Evolutionary conservation across 495 filamentous ascomycete genomes (phyloP).

Genomic region (Polyplosphaeria fusca): DNA sequence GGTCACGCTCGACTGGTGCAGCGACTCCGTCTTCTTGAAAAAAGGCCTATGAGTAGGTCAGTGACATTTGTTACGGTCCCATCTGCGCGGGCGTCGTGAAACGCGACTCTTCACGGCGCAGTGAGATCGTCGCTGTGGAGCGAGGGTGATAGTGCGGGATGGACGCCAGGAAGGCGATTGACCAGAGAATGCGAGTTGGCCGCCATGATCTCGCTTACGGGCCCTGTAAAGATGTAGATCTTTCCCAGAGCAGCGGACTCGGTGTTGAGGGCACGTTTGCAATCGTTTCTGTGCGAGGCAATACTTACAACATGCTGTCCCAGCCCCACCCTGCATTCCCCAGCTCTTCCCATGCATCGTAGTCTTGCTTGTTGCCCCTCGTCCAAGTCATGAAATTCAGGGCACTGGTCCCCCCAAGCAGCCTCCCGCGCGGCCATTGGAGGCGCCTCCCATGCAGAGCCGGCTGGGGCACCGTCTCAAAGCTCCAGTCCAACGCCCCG

Average conservation of each 20-base stretch:
- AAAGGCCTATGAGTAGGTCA: conserved; percentile 39
- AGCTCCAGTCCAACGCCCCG: conserved; percentile 48
- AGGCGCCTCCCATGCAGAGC: conserved; percentile 41
- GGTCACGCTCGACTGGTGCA: conserved; percentile 42
- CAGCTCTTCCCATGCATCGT: conserved; percentile 57
- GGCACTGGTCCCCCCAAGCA: conserved; percentile 47
- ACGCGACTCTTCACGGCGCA: too few relatives aligned
- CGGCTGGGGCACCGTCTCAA: conserved; percentile 43
- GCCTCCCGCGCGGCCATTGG: conserved; percentile 42
- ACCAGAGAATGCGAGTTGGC: too few relatives aligned
- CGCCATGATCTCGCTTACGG: too few relatives aligned
- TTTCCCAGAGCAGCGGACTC: neutral
- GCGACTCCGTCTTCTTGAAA: conserved; percentile 51
- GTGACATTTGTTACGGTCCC: too few relatives aligned
- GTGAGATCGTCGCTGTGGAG: too few relatives aligned
- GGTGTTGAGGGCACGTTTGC: too few relatives aligned
- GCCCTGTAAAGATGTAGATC: too few relatives aligned
- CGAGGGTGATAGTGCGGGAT: too few relatives aligned
- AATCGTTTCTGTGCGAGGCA: neutral
- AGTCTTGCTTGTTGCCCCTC: conserved; percentile 52
- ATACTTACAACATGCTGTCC: conserved; percentile 46
- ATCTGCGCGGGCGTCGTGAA: too few relatives aligned
- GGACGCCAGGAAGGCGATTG: too few relatives aligned
- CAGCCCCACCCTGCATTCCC: conserved; percentile 59
- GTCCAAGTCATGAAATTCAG: conserved; percentile 58